phyloP scores from a whole-genome alignment of 2,329 filamentous ascomycete genomes.

The Curvularia verruculosa region DNA sequence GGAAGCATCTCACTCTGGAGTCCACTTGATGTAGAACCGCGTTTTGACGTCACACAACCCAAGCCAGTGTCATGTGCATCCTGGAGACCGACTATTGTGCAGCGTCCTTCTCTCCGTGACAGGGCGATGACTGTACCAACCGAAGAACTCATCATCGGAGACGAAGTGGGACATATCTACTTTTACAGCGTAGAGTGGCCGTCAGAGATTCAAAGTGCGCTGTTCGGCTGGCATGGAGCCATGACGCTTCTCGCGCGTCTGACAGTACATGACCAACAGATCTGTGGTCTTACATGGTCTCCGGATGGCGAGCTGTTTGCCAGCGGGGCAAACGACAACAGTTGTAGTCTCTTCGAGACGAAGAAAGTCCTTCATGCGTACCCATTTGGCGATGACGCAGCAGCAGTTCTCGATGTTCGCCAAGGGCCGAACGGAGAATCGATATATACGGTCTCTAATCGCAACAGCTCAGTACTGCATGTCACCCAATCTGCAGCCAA shows the following conservation, averaged over 20 bases:
- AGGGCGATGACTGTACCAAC: constrained; percentile 63
- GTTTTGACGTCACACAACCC: constrained; percentile 77
- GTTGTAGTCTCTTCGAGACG: constrained; percentile 80
- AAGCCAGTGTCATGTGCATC: constrained; percentile 77
- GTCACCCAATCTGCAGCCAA: constrained; percentile 65
- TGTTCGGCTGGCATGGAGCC: constrained; percentile 76
- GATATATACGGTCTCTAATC: constrained; percentile 43
- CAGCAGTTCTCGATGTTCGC: constrained; percentile 31
- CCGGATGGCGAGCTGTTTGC: constrained; percentile 76
- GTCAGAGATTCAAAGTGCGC: constrained; percentile 62
- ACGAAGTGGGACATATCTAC: constrained; percentile 81
- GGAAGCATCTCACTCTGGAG: constrained; percentile 80
- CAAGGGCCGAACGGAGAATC: constrained; percentile 39
- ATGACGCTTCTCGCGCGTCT: constrained; percentile 80
- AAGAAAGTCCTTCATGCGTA: constrained; percentile 59
- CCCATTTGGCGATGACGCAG: constrained; percentile 11
- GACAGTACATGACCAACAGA: constrained; percentile 80
- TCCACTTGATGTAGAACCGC: constrained; percentile 69
- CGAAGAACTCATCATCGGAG: constrained; percentile 86
- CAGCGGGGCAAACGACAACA: constrained; percentile 91
- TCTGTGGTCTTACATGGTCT: constrained; percentile 93
- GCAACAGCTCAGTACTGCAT: constrained; percentile 47
- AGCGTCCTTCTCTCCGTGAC: constrained; percentile 57
- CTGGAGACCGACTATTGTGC: constrained; percentile 72
- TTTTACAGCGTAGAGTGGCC: constrained; percentile 92